Percentiles rank a stretch among this genome's conserved stretches.
These are phyloP conservation scores for Calonectria pseudoturangicola DNA, from an alignment of 2,329 filamentous ascomycete genomes.

Conservation along the genomic window DNA sequence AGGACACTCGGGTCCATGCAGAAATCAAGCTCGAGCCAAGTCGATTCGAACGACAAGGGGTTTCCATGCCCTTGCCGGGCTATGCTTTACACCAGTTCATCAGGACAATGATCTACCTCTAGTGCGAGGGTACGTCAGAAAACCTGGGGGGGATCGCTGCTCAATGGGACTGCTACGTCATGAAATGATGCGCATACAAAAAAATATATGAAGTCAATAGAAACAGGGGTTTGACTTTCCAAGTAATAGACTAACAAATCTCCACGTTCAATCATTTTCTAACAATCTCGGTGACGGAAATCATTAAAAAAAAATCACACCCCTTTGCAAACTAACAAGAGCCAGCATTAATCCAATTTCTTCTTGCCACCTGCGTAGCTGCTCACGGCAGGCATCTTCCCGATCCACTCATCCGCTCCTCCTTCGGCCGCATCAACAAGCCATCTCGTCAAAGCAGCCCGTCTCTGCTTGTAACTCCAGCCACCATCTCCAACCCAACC, in stretches of 20 bases:
- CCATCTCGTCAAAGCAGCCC: slow-evolving; percentile 29
- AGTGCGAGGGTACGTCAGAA: slow-evolving; percentile 25
- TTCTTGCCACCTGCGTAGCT: slow-evolving; percentile 16
- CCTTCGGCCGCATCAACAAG: slow-evolving; percentile 29
- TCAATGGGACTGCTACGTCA: slow-evolving; percentile 16
- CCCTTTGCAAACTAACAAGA: not conserved
- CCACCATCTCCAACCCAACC: slow-evolving; percentile 24
- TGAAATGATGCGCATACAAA: slow-evolving; percentile 16
- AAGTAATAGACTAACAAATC: not conserved
- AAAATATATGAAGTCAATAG: slow-evolving; percentile 11
- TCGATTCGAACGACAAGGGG: not conserved
- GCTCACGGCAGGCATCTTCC: slow-evolving; percentile 30
- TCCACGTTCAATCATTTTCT: not conserved
- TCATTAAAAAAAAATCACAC: not conserved
- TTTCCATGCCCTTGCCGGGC: slow-evolving; percentile 17
- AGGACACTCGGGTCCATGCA: not conserved
- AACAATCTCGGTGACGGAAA: not conserved
- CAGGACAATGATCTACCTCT: slow-evolving; percentile 21
- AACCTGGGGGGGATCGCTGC: not conserved
- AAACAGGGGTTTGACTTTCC: not conserved
- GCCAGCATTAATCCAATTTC: not conserved
- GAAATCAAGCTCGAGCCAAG: not conserved
- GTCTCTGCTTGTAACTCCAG: slow-evolving; percentile 20
- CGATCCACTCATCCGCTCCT: slow-evolving; percentile 26
- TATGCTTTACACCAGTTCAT: slow-evolving; percentile 12